Percentiles rank a stretch among this genome's conserved stretches.
Conservation (phyloP, 177 flowering plant species). For the Telopea speciosissima region DNA sequence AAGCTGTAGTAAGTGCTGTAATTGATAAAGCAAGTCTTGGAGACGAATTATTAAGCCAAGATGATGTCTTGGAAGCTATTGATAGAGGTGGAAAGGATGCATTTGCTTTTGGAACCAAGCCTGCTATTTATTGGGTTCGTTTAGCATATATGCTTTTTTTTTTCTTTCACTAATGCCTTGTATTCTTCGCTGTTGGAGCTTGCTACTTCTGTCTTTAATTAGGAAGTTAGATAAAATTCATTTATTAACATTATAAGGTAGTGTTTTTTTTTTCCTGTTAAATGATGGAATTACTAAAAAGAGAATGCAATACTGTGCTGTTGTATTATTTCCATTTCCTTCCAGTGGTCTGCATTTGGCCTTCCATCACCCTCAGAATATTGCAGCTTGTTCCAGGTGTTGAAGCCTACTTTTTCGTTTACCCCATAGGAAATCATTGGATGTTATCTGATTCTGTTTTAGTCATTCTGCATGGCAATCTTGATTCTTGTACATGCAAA, state of each 20-base stretch:
- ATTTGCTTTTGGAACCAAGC: conserved; percentile 45
- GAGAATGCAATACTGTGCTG: neutral
- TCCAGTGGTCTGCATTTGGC: neutral
- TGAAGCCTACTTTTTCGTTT: neutral
- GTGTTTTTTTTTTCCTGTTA: neutral
- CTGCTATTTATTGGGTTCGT: conserved; percentile 90
- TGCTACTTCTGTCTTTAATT: neutral
- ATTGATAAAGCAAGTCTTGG: conserved; percentile 33
- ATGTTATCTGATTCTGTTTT: neutral
- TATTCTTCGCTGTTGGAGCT: neutral
- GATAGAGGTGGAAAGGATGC: conserved; percentile 83
- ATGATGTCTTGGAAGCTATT: conserved; percentile 69
- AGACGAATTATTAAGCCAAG: conserved; percentile 30
- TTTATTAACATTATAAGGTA: neutral
- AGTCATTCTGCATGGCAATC: neutral
- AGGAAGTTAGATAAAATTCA: neutral
- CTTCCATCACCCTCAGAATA: neutral
- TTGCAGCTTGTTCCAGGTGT: neutral
- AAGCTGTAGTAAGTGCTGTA: conserved; percentile 54
- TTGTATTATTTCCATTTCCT: neutral
- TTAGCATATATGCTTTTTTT: neutral
- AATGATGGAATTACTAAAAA: neutral
- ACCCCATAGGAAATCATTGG: neutral
- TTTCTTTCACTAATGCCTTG: conserved; percentile 3
- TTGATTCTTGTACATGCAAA: neutral